phyloP scores from a whole-genome alignment of 1,284 basidiomycete species.

The Irpex lacteus region DNA sequence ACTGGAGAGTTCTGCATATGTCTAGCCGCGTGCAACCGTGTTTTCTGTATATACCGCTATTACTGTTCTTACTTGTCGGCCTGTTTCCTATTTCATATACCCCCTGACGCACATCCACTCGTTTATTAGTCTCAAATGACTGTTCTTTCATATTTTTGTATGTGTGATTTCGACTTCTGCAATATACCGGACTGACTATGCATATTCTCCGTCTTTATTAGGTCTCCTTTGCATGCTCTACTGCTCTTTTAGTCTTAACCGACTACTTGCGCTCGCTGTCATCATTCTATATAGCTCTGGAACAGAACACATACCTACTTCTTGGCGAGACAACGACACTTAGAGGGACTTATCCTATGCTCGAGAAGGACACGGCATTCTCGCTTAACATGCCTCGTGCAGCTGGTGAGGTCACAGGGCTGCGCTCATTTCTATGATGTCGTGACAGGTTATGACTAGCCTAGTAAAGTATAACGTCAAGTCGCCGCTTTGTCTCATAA shows the following conservation, averaged over 20 bases:
- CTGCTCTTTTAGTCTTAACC: background rate
- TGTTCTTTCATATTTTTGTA: background rate
- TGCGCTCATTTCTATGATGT: no score
- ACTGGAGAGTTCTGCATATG: constrained; percentile 57
- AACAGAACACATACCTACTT: no score
- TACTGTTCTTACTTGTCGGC: constrained; percentile 1
- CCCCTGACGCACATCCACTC: no score
- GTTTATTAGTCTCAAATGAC: background rate
- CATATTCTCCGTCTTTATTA: background rate
- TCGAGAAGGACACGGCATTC: no score
- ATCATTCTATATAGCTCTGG: no score
- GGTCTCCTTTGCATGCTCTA: background rate
- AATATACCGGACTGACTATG: background rate
- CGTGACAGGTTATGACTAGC: no score
- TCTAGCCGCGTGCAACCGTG: constrained; percentile 9
- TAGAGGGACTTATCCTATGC: no score
- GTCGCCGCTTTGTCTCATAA: background rate
- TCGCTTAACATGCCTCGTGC: no score
- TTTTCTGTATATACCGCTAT: background rate
- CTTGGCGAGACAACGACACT: no score
- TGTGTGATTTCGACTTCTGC: background rate
- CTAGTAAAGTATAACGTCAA: background rate
- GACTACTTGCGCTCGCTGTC: no score
- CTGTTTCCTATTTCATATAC: background rate
- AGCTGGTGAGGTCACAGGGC: no score